These are phyloP conservation scores for Themeda triandra DNA, from an alignment of 176 grass and related monocot species.

Conservation along the genomic window DNA sequence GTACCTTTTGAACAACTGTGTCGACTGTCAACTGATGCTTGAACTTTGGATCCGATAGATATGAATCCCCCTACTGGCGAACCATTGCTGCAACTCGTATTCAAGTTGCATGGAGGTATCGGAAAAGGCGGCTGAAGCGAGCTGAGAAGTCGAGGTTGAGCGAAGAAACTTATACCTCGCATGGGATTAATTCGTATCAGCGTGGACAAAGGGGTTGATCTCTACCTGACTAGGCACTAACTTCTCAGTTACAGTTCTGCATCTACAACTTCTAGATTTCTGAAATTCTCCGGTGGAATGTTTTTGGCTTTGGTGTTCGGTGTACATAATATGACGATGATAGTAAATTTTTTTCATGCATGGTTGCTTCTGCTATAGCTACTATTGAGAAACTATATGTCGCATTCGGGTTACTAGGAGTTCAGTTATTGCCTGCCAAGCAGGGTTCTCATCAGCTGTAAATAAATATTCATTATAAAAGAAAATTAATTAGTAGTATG, in stretches of 20 bases:
- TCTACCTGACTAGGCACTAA: conserved; percentile 6
- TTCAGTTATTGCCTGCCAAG: not conserved
- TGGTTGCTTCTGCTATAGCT: not conserved
- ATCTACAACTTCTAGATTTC: not conserved
- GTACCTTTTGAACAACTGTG: not conserved
- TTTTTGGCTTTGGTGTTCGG: not conserved
- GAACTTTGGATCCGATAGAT: conserved; percentile 39
- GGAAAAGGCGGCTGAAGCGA: conserved; percentile 64
- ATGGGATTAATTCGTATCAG: conserved; percentile 8
- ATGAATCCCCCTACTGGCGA: conserved; percentile 95
- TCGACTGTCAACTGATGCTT: not conserved
- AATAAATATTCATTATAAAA: not conserved
- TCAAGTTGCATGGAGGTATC: conserved; percentile 90
- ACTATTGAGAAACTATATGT: not conserved
- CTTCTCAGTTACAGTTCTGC: not conserved
- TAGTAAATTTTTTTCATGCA: not conserved
- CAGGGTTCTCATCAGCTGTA: not conserved
- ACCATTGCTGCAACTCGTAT: conserved; percentile 71
- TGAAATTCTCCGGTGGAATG: not conserved
- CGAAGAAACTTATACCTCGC: conserved; percentile 28
- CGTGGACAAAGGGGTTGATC: not conserved
- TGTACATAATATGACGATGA: not conserved
- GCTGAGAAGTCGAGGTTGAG: conserved; percentile 37
- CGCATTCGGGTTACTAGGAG: not conserved
- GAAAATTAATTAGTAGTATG: not conserved